Evolutionary conservation across 176 grass and related monocot genomes (phyloP).

Genomic region (Hsuehochloa calcarea): DNA sequence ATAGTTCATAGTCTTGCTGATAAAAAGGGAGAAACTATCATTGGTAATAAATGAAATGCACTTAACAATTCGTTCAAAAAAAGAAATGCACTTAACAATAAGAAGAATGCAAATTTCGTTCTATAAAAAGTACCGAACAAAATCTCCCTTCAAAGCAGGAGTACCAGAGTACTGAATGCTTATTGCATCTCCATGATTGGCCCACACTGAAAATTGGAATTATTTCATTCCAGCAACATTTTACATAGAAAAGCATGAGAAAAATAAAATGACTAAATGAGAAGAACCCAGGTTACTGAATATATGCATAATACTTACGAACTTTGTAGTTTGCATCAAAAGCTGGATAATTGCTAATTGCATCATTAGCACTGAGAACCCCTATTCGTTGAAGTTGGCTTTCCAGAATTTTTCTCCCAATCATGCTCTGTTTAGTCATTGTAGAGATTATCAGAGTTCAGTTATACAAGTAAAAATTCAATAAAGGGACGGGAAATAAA

Average conservation of each 20-base stretch:
- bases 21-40: not conserved
- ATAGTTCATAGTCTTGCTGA: not conserved
- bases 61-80: not conserved
- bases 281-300: not conserved
- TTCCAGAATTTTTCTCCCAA: conserved; percentile 84
- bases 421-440: conserved; percentile 72
- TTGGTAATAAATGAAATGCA: conserved; percentile 3
- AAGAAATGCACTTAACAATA: not conserved
- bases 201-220: conserved; percentile 75
- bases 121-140: conserved; percentile 73
- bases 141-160: conserved; percentile 96
- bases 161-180: conserved; percentile 99
- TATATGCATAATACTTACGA: conserved; percentile 54
- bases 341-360: conserved; percentile 62
- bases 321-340: conserved; percentile 88
- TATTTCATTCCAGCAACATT: conserved; percentile 24
- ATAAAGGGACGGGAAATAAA: not conserved
- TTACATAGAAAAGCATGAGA: conserved; percentile 13
- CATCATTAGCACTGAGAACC: conserved; percentile 58
- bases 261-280: conserved; percentile 18
- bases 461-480: not conserved
- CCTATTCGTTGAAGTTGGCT: conserved; percentile 65
- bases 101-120: not conserved
- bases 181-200: conserved; percentile 97
- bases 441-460: conserved; percentile 38